Evolutionary conservation across 768 basidiomycete genomes (phyloP).

Genomic region (Saitozyma sp.): DNA sequence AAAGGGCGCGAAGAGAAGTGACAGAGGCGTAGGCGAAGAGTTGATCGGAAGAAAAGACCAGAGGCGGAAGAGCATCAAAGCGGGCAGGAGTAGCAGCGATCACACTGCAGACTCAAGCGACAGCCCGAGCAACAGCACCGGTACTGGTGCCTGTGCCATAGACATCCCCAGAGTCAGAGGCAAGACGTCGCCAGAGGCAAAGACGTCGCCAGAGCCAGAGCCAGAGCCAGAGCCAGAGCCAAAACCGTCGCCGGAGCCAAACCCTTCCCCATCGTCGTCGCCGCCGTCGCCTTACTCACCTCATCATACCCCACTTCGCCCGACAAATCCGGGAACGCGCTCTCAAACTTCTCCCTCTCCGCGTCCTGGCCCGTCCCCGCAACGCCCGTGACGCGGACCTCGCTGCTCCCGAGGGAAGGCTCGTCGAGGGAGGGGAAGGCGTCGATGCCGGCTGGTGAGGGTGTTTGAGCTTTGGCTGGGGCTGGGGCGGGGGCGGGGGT

Average conservation of each 20-base stretch:
- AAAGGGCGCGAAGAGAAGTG: no score
- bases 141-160: no score
- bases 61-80: no score
- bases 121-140: no score
- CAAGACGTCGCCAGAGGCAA: not conserved
- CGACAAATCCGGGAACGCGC: constrained; percentile 47
- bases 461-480: constrained; percentile 5
- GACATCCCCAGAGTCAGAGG: no score
- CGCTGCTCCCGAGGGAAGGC: constrained; percentile 14
- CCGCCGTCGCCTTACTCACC: constrained; percentile 21
- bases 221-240: no score
- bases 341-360: constrained; percentile 49
- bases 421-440: constrained; percentile 37
- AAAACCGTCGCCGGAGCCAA: not conserved
- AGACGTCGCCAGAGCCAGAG: not conserved
- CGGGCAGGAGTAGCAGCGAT: no score
- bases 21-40: no score
- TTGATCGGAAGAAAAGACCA: no score
- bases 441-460: constrained; percentile 28
- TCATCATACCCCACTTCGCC: constrained; percentile 41
- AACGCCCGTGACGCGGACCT: constrained; percentile 47
- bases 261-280: not conserved
- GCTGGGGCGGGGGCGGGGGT: constrained; percentile 19
- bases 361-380: constrained; percentile 42
- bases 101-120: no score